Percentiles rank a stretch among this genome's conserved stretches.
Conservation (phyloP, 139 green algal species). For the Mesostigma viride region DNA sequence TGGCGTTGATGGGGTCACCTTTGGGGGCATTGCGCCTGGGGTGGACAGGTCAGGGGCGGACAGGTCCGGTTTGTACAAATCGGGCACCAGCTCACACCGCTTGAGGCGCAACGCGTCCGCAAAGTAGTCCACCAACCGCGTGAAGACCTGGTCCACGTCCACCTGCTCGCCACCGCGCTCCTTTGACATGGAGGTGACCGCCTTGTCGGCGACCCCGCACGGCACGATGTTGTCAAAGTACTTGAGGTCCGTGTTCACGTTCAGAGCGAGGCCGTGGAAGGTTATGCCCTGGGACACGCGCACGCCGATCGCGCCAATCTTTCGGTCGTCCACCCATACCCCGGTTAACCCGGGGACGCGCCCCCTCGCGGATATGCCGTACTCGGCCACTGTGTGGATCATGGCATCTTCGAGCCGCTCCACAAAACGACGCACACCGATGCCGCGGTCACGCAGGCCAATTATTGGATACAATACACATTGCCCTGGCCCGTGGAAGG, state of each 20-base stretch:
- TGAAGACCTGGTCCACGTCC: neutral
- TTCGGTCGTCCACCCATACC: slow-evolving; percentile 73
- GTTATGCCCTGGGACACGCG: slow-evolving; percentile 69
- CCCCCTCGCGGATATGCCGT: slow-evolving; percentile 38
- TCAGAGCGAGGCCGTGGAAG: slow-evolving; percentile 81
- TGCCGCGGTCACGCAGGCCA: slow-evolving; percentile 40
- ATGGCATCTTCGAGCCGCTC: slow-evolving; percentile 79
- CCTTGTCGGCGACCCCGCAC: slow-evolving; percentile 31
- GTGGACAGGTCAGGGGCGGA: no score
- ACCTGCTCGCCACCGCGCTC: slow-evolving; percentile 10
- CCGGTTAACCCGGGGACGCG: slow-evolving; percentile 53
- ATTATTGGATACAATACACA: slow-evolving; percentile 81
- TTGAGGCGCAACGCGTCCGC: no score
- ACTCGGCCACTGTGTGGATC: slow-evolving; percentile 34
- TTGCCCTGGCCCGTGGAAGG: slow-evolving; percentile 29
- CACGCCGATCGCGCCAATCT: slow-evolving; percentile 84
- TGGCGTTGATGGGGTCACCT: no score
- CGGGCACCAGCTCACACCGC: no score
- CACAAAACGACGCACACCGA: slow-evolving; percentile 74
- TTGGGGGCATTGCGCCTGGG: no score
- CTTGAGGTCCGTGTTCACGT: slow-evolving; percentile 60
- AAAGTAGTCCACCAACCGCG: no score
- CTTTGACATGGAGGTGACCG: slow-evolving; percentile 24
- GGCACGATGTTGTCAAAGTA: slow-evolving; percentile 59
- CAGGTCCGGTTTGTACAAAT: no score